These are phyloP conservation scores for Verticillium zaregamsianum DNA, from an alignment of 2,329 filamentous ascomycete genomes.

Conservation along the genomic window DNA sequence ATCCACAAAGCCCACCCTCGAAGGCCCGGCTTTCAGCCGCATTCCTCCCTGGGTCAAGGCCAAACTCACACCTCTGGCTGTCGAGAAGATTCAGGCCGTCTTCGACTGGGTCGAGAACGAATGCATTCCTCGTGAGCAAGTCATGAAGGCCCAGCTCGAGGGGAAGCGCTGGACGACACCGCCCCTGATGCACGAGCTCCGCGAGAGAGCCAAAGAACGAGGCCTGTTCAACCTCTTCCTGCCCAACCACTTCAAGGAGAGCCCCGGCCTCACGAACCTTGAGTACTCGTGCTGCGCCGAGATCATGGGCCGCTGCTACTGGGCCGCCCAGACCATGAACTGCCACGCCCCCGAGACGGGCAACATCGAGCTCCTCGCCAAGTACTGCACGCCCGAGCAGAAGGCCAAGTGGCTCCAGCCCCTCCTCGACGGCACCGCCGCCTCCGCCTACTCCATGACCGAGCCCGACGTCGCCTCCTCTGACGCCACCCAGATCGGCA, in stretches of 20 bases:
- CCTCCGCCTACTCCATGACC: conserved; percentile 91
- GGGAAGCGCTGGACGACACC: conserved; percentile 32
- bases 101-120: conserved; percentile 37
- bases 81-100: conserved; percentile 36
- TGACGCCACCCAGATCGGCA: conserved; percentile 88
- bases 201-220: conserved; percentile 67
- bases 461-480: conserved; percentile 84
- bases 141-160: conserved; percentile 33
- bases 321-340: conserved; percentile 76
- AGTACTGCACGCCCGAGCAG: conserved; percentile 81
- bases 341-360: conserved; percentile 89
- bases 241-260: conserved; percentile 91
- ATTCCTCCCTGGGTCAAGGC: conserved; percentile 21
- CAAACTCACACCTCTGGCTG: conserved; percentile 27
- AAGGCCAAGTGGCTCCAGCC: conserved; percentile 81
- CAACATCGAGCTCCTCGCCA: conserved; percentile 92
- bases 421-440: conserved; percentile 77
- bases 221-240: conserved; percentile 99
- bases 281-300: conserved; percentile 99
- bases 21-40: conserved; percentile 22
- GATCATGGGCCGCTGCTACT: conserved; percentile 79
- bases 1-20: conserved; percentile 6
- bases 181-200: conserved; percentile 33
- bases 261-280: conserved; percentile 87
- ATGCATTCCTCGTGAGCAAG: conserved; percentile 36